Evolutionary conservation across 257 asterid species (phyloP).

Genomic region (Nicotiana obtusifolia): DNA sequence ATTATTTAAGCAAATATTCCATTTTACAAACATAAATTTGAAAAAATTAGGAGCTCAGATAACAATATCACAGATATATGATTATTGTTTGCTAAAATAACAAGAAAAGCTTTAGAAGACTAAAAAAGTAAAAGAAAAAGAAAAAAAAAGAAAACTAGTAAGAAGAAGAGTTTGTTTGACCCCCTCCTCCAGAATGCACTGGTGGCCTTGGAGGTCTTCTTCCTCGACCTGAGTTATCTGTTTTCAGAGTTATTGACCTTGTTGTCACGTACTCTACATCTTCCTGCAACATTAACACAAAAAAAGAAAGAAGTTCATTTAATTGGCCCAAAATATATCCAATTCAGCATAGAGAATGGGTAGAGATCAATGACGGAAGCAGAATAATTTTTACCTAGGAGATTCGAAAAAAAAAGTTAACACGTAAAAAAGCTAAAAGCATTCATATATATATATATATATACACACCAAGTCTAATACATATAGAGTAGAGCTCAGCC

Average conservation of each 20-base stretch:
- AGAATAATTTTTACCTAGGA: no score
- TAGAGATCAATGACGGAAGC: no score
- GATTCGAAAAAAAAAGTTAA: no score
- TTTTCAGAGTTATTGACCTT: background rate
- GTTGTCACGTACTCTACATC: background rate
- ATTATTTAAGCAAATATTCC: no score
- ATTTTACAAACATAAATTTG: no score
- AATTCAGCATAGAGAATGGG: no score
- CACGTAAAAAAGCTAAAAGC: no score
- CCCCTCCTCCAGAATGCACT: background rate
- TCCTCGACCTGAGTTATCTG: background rate
- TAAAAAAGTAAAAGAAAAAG: background rate
- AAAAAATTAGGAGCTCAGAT: no score
- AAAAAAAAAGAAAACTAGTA: background rate
- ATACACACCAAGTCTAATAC: no score
- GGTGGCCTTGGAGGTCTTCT: conserved; percentile 16
- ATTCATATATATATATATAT: no score
- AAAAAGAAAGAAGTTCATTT: background rate
- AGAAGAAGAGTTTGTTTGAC: conserved; percentile 3
- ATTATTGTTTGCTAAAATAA: background rate
- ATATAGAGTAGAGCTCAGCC: no score
- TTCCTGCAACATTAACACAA: background rate
- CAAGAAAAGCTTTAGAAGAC: background rate
- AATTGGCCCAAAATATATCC: background rate
- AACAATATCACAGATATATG: background rate